Evolutionary conservation across 108 stramenopile genomes (phyloP).

Genomic region (Cyclostephanos invisitatus): DNA sequence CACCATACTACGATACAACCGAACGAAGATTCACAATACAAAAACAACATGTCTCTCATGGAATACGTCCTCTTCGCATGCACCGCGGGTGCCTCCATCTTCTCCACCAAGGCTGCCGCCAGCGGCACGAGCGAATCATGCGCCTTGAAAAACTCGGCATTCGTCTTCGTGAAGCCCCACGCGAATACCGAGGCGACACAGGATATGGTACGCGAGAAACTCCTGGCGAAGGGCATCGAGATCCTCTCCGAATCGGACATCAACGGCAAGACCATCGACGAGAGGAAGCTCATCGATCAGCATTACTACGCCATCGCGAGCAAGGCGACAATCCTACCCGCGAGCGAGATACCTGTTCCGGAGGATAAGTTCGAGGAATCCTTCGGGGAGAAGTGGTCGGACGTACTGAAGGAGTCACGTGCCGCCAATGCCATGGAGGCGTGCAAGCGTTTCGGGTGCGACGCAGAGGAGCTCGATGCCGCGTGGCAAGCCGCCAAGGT

Average conservation of each 20-base stretch:
- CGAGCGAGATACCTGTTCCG: conserved; percentile 88
- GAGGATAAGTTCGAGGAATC: conserved; percentile 74
- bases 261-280: conserved; percentile 77
- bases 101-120: conserved; percentile 20
- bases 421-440: conserved; percentile 92
- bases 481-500: conserved; percentile 79
- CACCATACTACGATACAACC: no score
- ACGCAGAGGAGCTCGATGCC: conserved; percentile 70
- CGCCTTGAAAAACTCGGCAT: conserved; percentile 76
- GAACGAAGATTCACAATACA: conserved; percentile 22
- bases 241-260: conserved; percentile 81
- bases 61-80: conserved; percentile 45
- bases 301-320: conserved; percentile 95
- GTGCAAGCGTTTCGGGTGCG: conserved; percentile 76
- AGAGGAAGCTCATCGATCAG: conserved; percentile 90
- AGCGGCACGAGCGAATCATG: conserved; percentile 21
- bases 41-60: conserved; percentile 24
- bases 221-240: conserved; percentile 61
- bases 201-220: conserved; percentile 68
- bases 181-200: conserved; percentile 83
- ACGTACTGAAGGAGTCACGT: conserved; percentile 74
- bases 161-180: conserved; percentile 96
- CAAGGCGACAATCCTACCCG: conserved; percentile 88
- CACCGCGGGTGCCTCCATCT: conserved; percentile 45
- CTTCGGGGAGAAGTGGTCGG: conserved; percentile 87